Percentiles rank a stretch among this genome's conserved stretches.
Evolutionary conservation across 805 yeast species (phyloP).

Genomic region (Brettanomyces anomalus): DNA sequence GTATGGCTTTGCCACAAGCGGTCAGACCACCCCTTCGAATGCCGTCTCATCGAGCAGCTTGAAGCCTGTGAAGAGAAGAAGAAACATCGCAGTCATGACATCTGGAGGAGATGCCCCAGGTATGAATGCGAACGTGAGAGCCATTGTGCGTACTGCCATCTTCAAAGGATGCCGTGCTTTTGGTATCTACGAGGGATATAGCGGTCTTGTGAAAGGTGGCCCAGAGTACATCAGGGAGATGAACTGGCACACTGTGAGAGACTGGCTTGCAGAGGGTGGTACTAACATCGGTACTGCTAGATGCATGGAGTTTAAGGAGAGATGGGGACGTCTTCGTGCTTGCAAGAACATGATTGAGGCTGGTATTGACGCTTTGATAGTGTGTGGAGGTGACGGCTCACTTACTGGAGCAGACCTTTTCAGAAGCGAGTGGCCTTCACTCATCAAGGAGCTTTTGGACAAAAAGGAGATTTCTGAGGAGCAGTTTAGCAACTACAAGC

Average conservation of each 20-base stretch:
- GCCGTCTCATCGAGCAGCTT: not conserved
- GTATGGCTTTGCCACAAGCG: not conserved
- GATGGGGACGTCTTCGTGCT: slow-evolving; percentile 75
- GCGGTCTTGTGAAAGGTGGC: slow-evolving; percentile 64
- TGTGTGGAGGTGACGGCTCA: slow-evolving; percentile 98
- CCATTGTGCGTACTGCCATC: slow-evolving; percentile 63
- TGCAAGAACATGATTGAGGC: slow-evolving; percentile 75
- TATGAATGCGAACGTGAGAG: slow-evolving; percentile 70
- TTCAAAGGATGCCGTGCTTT: slow-evolving; percentile 55
- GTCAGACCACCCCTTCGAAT: not conserved
- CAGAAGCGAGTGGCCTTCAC: slow-evolving; percentile 89
- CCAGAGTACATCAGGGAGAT: slow-evolving; percentile 44
- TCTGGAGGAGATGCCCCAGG: slow-evolving; percentile 82
- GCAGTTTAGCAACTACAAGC: slow-evolving; percentile 52
- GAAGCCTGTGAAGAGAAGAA: slow-evolving; percentile 7
- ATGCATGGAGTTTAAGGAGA: slow-evolving; percentile 75
- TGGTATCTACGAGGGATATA: slow-evolving; percentile 68
- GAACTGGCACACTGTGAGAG: slow-evolving; percentile 92
- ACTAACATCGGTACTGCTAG: slow-evolving; percentile 96
- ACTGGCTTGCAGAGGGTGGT: slow-evolving; percentile 89
- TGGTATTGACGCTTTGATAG: slow-evolving; percentile 92
- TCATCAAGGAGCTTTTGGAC: slow-evolving; percentile 61
- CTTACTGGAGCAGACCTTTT: slow-evolving; percentile 95
- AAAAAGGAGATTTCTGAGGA: slow-evolving; percentile 48
- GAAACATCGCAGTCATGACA: slow-evolving; percentile 68